These are phyloP conservation scores for Emergomyces orientalis DNA, from an alignment of 2,329 filamentous ascomycete genomes.

Conservation along the genomic window DNA sequence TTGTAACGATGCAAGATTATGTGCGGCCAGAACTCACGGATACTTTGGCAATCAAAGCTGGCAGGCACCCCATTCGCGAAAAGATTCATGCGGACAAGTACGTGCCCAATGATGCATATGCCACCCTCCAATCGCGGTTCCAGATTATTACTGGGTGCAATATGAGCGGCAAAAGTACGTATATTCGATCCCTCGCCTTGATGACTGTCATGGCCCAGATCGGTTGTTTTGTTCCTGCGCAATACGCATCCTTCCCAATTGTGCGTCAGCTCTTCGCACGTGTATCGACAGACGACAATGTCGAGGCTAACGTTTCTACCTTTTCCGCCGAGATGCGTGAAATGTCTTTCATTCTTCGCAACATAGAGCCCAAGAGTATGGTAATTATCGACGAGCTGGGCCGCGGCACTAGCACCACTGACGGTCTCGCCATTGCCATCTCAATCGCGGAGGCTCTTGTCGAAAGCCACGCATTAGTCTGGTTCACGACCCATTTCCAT, in stretches of 20 bases:
- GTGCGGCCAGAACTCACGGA: constrained; percentile 59
- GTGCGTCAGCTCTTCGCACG: constrained; percentile 78
- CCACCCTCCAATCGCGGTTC: constrained; percentile 68
- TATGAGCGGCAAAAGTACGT: constrained; percentile 97
- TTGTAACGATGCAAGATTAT: constrained; percentile 59
- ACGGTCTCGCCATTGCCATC: constrained; percentile 81
- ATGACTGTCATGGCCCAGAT: constrained; percentile 90
- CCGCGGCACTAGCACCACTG: constrained; percentile 76
- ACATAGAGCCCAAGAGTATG: constrained; percentile 66
- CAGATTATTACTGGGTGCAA: constrained; percentile 95
- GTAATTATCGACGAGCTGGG: constrained; percentile 88
- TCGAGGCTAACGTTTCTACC: constrained; percentile 84
- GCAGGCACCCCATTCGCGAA: constrained; percentile 70
- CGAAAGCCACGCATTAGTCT: constrained; percentile 67
- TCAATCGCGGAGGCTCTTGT: constrained; percentile 83
- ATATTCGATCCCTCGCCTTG: constrained; percentile 76
- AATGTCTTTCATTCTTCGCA: constrained; percentile 82
- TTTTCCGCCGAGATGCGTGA: constrained; percentile 95
- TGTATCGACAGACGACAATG: constrained; percentile 74
- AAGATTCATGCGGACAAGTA: constrained; percentile 60
- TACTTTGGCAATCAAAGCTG: constrained; percentile 61
- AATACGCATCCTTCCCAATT: constrained; percentile 72
- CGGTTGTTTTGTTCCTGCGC: constrained; percentile 79
- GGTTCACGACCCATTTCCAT: constrained; percentile 89
- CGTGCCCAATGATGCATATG: constrained; percentile 84